Evolutionary conservation across 805 yeast species (phyloP).

Genomic region (Spathaspora arborariae): DNA sequence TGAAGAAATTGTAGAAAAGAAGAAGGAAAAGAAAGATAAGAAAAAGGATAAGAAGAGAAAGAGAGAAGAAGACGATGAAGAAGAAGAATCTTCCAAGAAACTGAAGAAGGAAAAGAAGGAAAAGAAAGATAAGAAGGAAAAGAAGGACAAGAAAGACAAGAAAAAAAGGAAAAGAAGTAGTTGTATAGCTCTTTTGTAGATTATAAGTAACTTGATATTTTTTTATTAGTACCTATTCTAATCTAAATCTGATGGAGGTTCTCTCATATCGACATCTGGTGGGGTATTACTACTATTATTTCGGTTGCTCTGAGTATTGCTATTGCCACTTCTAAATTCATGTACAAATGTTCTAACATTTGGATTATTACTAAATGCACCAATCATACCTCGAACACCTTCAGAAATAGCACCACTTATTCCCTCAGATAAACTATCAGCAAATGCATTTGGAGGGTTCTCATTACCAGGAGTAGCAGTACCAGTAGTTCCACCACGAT

Average conservation of each 20-base stretch:
- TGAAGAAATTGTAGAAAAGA: conserved; percentile 27
- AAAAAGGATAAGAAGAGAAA: conserved; percentile 22
- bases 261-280: conserved; percentile 1
- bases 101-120: conserved; percentile 27
- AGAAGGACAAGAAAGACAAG: conserved; percentile 28
- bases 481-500: not conserved
- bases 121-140: conserved; percentile 28
- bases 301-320: not conserved
- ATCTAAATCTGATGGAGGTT: conserved; percentile 10
- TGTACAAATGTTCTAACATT: conserved; percentile 6
- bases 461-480: not conserved
- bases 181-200: not conserved
- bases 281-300: not conserved
- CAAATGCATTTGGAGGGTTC: not conserved
- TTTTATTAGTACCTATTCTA: not conserved
- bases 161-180: conserved; percentile 9
- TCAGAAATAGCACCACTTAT: conserved; percentile 1
- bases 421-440: not conserved
- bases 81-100: conserved; percentile 14
- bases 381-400: conserved; percentile 4
- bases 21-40: conserved; percentile 22
- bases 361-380: conserved; percentile 3
- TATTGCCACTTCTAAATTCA: conserved; percentile 2
- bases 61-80: conserved; percentile 16
- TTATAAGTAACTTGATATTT: conserved; percentile 1